Evolutionary conservation across 2,329 filamentous ascomycete genomes (phyloP).

Genomic region (Arthrobotrys iridis): DNA sequence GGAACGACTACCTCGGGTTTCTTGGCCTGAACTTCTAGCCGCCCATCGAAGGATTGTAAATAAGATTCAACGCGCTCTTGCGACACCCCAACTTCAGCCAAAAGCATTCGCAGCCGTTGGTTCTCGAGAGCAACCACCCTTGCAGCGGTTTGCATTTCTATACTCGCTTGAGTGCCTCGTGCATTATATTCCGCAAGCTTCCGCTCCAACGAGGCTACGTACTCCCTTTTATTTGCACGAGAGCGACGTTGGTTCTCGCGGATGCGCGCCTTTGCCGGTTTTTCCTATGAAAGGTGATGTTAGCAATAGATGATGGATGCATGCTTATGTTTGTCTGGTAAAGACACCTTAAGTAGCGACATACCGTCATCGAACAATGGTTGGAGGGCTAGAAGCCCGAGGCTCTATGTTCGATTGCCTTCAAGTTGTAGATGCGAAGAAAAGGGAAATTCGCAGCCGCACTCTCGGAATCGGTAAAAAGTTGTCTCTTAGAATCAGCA

Average conservation of each 20-base stretch:
- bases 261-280: conserved; percentile 29
- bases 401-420: background rate
- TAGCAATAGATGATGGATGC: too few relatives aligned
- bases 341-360: background rate
- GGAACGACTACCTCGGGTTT: background rate
- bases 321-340: background rate
- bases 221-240: conserved; percentile 66
- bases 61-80: conserved; percentile 13
- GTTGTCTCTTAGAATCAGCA: too few relatives aligned
- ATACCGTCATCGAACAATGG: background rate
- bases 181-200: conserved; percentile 65
- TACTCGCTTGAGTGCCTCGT: conserved; percentile 65
- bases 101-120: conserved; percentile 63
- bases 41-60: conserved; percentile 9
- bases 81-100: conserved; percentile 62
- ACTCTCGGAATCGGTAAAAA: too few relatives aligned
- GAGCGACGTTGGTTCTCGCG: conserved; percentile 67
- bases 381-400: background rate
- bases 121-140: conserved; percentile 67
- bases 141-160: conserved; percentile 68
- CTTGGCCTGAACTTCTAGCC: background rate
- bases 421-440: background rate
- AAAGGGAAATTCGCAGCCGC: too few relatives aligned
- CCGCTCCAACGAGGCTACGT: conserved; percentile 65
- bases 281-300: conserved; percentile 1